Conservation (phyloP, 306 rosid genomes). For the Ormosia semicastrata region DNA sequence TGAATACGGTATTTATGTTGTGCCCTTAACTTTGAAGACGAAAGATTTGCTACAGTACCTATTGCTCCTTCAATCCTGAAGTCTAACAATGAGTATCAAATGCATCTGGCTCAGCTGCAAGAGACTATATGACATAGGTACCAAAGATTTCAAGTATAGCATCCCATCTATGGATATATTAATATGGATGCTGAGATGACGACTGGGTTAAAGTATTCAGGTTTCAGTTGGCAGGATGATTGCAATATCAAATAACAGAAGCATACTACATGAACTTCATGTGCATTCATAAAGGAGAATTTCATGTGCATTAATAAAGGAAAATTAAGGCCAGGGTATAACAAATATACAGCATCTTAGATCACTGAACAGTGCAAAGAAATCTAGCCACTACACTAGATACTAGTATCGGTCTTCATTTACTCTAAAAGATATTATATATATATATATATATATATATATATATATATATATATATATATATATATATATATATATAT, state of each 20-base stretch:
- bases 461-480: too few relatives aligned
- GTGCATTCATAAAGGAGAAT: too few relatives aligned
- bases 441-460: too few relatives aligned
- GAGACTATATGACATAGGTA: background rate
- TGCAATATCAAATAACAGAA: background rate
- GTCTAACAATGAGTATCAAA: background rate
- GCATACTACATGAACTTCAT: background rate
- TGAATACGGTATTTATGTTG: background rate
- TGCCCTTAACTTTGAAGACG: background rate
- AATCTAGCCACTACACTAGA: background rate
- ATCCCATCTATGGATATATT: background rate
- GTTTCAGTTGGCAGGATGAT: background rate
- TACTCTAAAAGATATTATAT: background rate
- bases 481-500: too few relatives aligned
- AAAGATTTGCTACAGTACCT: background rate
- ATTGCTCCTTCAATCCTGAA: background rate
- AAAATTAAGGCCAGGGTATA: background rate
- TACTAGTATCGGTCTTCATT: slow-evolving; percentile 3
- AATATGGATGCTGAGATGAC: background rate
- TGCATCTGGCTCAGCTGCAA: background rate
- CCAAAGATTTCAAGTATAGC: background rate
- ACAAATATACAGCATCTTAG: background rate
- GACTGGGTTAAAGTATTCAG: background rate
- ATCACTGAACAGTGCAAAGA: background rate
- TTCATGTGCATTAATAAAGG: background rate